Evolutionary conservation across 106 monocot species (phyloP), one percentile per base, ranked within the genome.

Genomic region (Platanthera zijinensis): DNA sequence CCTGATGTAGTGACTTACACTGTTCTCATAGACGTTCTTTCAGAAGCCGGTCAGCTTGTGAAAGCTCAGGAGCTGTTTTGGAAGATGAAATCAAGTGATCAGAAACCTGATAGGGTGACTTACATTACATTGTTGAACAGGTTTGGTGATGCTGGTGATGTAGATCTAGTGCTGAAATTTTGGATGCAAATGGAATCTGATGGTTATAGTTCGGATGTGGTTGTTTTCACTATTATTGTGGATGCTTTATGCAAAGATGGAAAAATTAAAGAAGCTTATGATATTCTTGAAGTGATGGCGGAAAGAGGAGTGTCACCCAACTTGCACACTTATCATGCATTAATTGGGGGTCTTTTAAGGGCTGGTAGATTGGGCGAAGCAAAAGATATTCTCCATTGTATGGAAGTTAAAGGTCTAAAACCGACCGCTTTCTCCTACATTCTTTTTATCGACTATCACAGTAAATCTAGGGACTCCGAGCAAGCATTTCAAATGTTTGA

Each of bases 1-100:
- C 92, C 97, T 2, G 97, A 99, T 90, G 91, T 94, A 14, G 91
- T 99, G 12, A 90, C 94, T 4, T 91, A 92, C 52, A 99, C 97
- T 6, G 94, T 94, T 45, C 86, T 99, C 8, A 85, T 99, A 45
- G 79, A 84, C 46, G 78, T 87, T 81, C 88, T 99, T 10, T 99
- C 89, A 76, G 84, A 82, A 81, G 76, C 83, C 25, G 86, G 94
- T 6, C 86, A 75, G 52, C 83, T 88, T 8, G 75, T 86, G 25
- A 74, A 90, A 46, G 94, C 97, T 18, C 88, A 85, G 73, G 72
- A 88, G 10, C 75, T 99, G 79, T 99, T 99, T 51, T 80, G 69
- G 76, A 75, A 86, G 75, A 91, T 99, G 94, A 99, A 94, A 47
- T 67, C 75, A 0, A 82, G 85, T 14, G 82, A 83, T 48, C 84